Evolutionary conservation across 2,329 filamentous ascomycete species (phyloP).

Genomic region (Paecilomyces sp.): DNA sequence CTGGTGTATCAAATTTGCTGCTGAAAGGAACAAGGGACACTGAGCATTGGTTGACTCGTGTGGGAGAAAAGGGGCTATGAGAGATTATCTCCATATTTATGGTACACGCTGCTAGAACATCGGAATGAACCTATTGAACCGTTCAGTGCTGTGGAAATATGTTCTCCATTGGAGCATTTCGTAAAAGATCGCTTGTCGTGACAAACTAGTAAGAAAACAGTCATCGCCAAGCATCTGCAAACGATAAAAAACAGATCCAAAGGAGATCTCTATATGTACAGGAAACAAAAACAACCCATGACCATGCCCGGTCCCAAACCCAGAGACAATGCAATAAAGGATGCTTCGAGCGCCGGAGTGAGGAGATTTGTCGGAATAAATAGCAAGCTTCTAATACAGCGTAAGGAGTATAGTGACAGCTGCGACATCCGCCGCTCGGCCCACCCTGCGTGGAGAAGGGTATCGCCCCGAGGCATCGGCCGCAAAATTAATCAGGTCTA

Average conservation of each 20-base stretch:
- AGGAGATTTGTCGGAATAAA: constrained; percentile 28
- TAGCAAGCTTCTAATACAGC: constrained; percentile 33
- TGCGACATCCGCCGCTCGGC: constrained; percentile 17
- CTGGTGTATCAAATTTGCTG: no score
- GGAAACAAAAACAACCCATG: constrained; percentile 30
- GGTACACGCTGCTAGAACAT: background rate
- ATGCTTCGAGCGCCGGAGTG: constrained; percentile 39
- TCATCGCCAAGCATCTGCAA: background rate
- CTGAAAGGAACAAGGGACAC: no score
- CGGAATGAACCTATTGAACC: background rate
- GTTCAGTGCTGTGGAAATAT: background rate
- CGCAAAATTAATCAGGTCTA: constrained; percentile 7
- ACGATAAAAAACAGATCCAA: background rate
- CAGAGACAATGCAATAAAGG: constrained; percentile 33
- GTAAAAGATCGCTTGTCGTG: background rate
- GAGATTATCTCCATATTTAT: background rate
- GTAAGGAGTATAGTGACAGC: constrained; percentile 16
- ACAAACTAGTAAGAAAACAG: background rate
- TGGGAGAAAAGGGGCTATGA: background rate
- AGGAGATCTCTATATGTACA: constrained; percentile 34
- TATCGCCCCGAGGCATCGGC: constrained; percentile 12
- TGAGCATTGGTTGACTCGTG: background rate
- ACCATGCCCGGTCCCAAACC: constrained; percentile 33
- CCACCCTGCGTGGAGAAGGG: constrained; percentile 17
- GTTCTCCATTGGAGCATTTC: background rate